Conservation (phyloP, 2,329 filamentous ascomycete species). For the Pseudogymnoascus sp. region DNA sequence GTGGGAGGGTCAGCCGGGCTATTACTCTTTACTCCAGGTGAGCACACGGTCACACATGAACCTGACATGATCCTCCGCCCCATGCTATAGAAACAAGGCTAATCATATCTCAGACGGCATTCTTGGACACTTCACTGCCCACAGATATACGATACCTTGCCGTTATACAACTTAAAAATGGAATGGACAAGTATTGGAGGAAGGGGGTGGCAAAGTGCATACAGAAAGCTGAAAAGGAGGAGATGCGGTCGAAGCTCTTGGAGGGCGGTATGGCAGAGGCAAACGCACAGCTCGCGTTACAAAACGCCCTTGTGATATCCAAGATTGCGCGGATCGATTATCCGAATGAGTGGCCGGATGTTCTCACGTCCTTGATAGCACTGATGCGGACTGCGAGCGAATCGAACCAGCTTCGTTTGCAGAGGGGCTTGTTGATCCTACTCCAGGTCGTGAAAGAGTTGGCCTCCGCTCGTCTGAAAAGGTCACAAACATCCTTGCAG, state of each 20-base stretch:
- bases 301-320: conserved; percentile 80
- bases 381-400: conserved; percentile 54
- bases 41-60: conserved; percentile 10
- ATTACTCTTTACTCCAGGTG: conserved; percentile 64
- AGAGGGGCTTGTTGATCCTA: conserved; percentile 67
- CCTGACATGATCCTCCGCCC: not conserved
- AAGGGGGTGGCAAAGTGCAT: conserved; percentile 55
- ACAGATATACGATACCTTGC: conserved; percentile 78
- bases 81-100: conserved; percentile 5
- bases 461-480: conserved; percentile 67
- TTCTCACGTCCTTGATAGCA: conserved; percentile 52
- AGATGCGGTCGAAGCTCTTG: conserved; percentile 69
- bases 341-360: conserved; percentile 72
- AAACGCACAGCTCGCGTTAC: conserved; percentile 68
- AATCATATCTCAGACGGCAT: conserved; percentile 55
- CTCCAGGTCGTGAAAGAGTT: conserved; percentile 88
- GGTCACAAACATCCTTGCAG: conserved; percentile 69
- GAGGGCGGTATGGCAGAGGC: conserved; percentile 71
- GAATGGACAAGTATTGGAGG: conserved; percentile 92
- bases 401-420: conserved; percentile 58
- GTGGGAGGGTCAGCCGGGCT: conserved; percentile 62
- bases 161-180: conserved; percentile 92
- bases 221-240: conserved; percentile 65
- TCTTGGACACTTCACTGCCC: conserved; percentile 71
- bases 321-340: conserved; percentile 89